Evolutionary conservation across 1,284 basidiomycete species (phyloP).

Genomic region (Trichosporon ovoides): DNA sequence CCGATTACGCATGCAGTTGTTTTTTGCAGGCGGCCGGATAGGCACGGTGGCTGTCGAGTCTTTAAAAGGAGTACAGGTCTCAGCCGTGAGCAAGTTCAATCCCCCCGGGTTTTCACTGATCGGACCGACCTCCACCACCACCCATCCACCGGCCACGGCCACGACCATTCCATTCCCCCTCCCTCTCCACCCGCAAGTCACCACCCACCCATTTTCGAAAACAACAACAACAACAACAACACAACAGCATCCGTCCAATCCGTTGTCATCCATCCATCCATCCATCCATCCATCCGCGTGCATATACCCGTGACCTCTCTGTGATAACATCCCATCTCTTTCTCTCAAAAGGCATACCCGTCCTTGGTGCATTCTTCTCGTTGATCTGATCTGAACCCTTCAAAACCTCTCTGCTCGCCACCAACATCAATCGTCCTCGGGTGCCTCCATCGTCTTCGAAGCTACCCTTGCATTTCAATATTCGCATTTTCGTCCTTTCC

Average conservation of each 20-base stretch:
- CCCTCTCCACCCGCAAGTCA: too few relatives aligned
- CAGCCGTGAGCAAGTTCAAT: conserved; percentile 5
- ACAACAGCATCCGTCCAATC: too few relatives aligned
- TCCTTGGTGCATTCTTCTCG: not conserved
- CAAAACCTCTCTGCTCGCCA: not conserved
- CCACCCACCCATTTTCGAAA: too few relatives aligned
- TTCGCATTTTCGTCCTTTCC: not conserved
- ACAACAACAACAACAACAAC: conserved; percentile 5
- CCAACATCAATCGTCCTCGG: not conserved
- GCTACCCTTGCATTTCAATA: not conserved
- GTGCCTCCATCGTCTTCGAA: not conserved
- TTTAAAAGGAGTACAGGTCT: conserved; percentile 7
- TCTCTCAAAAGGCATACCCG: not conserved
- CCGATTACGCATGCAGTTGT: conserved; percentile 2
- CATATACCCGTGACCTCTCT: not conserved
- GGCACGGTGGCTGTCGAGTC: conserved; percentile 4
- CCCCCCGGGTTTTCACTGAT: conserved; percentile 7
- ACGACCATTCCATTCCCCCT: too few relatives aligned
- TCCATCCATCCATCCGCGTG: not conserved
- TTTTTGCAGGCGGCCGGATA: conserved; percentile 6
- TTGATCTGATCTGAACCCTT: conserved; percentile 3
- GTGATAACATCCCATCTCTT: conserved; percentile 2
- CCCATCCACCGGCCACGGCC: not conserved
- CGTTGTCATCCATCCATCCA: not conserved
- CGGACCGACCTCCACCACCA: conserved; percentile 6